Base-by-base conservation (phyloP, 2,329 filamentous ascomycete genomes). In the Cladosporium sp. region DNA sequence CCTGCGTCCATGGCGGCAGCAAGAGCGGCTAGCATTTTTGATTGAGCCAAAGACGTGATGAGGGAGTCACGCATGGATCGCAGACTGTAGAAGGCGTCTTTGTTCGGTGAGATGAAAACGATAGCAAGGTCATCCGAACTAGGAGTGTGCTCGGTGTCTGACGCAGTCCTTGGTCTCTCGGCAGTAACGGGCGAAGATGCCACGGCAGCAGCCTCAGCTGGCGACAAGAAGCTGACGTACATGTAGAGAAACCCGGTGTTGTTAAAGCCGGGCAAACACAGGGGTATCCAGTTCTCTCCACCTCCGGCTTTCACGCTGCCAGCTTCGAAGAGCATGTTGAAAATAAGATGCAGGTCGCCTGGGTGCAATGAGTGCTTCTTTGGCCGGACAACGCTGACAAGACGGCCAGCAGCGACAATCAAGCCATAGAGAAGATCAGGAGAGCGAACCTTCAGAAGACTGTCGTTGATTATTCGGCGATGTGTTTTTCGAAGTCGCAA, bases 321-420 rank as follows among this genome's bases (percentile, higher is more conserved):
- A 2, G 92, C 93, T 72, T 95, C 91, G 63, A 98, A 98, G 2
- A 98, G 82, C 95, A 98, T 98, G 66, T 97, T 97, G 77, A 98
- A 98, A 56, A 98, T 91, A 43, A 98, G 80, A 65, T 96, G 92
- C 19, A 98, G 77, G 67, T 98, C 93, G 58, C 91, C 92, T 0
- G 95, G 93, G 62, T 98, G 95, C 2, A 98, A 77, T 0, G 91
- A 96, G 69, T 98, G 93, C 54, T 93, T 89, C 61, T 95, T 91
- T 5, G 95, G 95, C 35, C 93, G 80, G 13, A 97, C 87, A 35
- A 98, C 95, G 66, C 91, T 96, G 59, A 98, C 93, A 5, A 98
- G 84, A 63, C 87, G 86, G 4, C 91, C 92, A 10, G 91, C 90
- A 4, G 93, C 93, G 13, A 96, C 92, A 55, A 98, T 85, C 10